Evolutionary conservation across 306 rosid species (phyloP).

Genomic region (Mucuna pruriens): DNA sequence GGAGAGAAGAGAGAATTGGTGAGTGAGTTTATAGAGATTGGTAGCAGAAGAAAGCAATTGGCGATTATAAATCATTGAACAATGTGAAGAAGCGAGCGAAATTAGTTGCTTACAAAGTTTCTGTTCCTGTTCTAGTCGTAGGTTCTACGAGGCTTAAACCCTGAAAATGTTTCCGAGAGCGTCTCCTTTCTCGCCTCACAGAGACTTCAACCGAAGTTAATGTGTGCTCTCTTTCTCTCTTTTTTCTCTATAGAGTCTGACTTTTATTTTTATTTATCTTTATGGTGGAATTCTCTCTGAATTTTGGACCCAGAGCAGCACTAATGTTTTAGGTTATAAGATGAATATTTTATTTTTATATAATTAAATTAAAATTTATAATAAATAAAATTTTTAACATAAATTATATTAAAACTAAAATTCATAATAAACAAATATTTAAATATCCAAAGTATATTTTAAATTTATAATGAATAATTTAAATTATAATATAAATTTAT

Average conservation of each 20-base stretch:
- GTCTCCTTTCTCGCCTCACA: too few relatives aligned
- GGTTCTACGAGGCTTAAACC: background rate
- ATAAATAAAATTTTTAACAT: too few relatives aligned
- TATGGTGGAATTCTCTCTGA: too few relatives aligned
- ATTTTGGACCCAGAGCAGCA: too few relatives aligned
- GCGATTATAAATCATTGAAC: constrained; percentile 53
- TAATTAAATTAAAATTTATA: too few relatives aligned
- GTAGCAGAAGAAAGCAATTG: constrained; percentile 36
- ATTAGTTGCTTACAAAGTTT: background rate
- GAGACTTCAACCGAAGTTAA: background rate
- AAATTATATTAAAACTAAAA: too few relatives aligned
- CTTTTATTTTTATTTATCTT: background rate
- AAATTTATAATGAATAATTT: too few relatives aligned
- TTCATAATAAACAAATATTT: too few relatives aligned
- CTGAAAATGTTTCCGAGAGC: background rate
- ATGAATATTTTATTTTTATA: too few relatives aligned
- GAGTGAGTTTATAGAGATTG: constrained; percentile 44
- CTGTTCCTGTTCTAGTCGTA: background rate
- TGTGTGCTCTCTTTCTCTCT: background rate
- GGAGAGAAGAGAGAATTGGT: constrained; percentile 25
- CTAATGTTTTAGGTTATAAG: too few relatives aligned
- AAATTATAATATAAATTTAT: too few relatives aligned
- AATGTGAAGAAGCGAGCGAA: constrained; percentile 3
- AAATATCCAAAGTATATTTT: too few relatives aligned
- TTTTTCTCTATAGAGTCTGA: background rate